These are phyloP conservation scores for Xylaria flabelliformis DNA, from an alignment of 495 filamentous ascomycete species.

Conservation along the genomic window DNA sequence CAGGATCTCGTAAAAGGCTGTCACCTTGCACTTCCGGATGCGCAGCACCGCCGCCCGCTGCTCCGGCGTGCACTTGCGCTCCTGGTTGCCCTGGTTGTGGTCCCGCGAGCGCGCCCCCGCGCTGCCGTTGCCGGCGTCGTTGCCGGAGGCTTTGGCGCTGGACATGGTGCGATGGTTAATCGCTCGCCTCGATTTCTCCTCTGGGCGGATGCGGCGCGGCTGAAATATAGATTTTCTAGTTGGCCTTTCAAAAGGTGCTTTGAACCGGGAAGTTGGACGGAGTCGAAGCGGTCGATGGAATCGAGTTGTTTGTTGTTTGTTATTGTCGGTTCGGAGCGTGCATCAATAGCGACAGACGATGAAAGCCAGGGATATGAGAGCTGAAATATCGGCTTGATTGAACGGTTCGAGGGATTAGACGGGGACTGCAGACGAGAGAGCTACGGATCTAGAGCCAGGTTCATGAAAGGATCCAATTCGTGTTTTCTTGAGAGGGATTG, in stretches of 20 bases:
- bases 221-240: not conserved
- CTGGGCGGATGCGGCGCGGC: constrained; percentile 4
- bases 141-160: constrained; percentile 76
- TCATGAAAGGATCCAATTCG: not conserved
- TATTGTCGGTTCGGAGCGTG: not conserved
- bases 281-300: not conserved
- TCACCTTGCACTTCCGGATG: constrained; percentile 80
- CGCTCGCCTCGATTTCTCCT: not conserved
- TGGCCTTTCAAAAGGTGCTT: not conserved
- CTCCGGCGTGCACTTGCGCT: constrained; percentile 84
- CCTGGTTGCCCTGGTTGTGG: constrained; percentile 93
- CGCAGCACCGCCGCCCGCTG: constrained; percentile 89
- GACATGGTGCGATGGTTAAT: constrained; percentile 62
- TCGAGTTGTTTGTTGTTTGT: not conserved
- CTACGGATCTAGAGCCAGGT: not conserved
- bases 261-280: not conserved
- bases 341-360: constrained; percentile 7
- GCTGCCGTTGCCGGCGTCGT: constrained; percentile 65
- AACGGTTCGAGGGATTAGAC: not conserved
- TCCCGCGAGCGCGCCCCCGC: constrained; percentile 71
- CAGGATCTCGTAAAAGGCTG: constrained; percentile 91
- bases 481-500: not conserved
- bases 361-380: not conserved
- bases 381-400: not conserved
- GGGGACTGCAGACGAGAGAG: not conserved